Conservation (phyloP, 2,329 filamentous ascomycete species). For the Amauroascus niger region DNA sequence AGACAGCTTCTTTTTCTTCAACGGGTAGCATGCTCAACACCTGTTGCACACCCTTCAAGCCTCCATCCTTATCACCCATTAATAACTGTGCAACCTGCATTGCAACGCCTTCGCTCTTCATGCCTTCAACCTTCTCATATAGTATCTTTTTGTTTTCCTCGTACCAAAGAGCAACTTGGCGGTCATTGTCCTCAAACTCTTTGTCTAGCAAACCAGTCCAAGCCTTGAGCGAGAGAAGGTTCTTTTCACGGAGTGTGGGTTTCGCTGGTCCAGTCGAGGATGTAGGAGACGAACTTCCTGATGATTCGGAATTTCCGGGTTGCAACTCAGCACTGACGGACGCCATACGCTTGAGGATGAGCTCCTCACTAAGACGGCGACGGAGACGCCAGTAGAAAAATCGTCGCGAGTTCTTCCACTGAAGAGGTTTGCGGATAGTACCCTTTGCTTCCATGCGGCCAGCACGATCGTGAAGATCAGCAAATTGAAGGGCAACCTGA, state of each 20-base stretch:
- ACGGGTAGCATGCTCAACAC: conserved; percentile 79
- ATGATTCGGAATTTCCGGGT: conserved; percentile 36
- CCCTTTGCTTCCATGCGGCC: conserved; percentile 98
- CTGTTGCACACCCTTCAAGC: conserved; percentile 76
- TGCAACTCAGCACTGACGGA: conserved; percentile 30
- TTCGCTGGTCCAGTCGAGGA: conserved; percentile 23
- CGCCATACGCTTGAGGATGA: conserved; percentile 82
- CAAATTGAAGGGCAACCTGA: conserved; percentile 93
- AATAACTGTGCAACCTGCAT: conserved; percentile 60
- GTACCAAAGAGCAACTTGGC: conserved; percentile 84
- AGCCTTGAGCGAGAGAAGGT: conserved; percentile 66
- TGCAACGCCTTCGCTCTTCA: conserved; percentile 67
- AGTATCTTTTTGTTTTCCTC: conserved; percentile 84
- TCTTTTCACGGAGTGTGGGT: conserved; percentile 49
- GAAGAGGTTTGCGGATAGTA: conserved; percentile 70
- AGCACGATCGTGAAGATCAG: conserved; percentile 91
- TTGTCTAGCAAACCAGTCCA: conserved; percentile 63
- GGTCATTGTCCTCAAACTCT: conserved; percentile 69
- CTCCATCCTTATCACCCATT: conserved; percentile 56
- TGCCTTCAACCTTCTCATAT: conserved; percentile 68
- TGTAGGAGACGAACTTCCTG: conserved; percentile 25
- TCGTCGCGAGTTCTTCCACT: conserved; percentile 80
- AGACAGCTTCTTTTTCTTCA: conserved; percentile 73
- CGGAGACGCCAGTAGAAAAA: conserved; percentile 99
- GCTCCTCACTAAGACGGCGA: conserved; percentile 92